Evolutionary conservation across 2,329 filamentous ascomycete species (phyloP).

Genomic region (Colletotrichum lindemuthianum): DNA sequence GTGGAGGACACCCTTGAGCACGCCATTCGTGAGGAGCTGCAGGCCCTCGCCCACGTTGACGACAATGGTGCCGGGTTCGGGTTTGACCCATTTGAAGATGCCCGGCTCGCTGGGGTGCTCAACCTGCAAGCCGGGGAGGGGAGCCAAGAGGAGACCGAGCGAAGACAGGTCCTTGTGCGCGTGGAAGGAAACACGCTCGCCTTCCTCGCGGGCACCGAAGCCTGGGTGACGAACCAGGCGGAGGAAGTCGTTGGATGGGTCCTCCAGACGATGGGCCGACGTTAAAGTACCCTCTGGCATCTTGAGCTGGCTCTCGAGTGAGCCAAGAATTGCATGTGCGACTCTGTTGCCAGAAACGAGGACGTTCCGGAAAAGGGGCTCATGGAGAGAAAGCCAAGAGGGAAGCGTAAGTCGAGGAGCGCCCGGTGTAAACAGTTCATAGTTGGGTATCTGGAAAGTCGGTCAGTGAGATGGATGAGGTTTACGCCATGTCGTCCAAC

Average conservation of each 20-base stretch:
- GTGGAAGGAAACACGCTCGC: not conserved
- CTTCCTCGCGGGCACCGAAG: not conserved
- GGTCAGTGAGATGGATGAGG: not conserved
- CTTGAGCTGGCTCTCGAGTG: not conserved
- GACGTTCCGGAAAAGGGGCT: not conserved
- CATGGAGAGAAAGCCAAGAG: not conserved
- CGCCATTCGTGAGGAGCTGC: not conserved
- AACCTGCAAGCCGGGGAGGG: not conserved
- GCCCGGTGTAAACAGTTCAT: not conserved
- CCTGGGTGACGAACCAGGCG: not conserved
- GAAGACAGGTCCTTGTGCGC: not conserved
- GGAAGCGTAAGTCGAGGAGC: not conserved
- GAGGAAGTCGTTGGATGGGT: constrained; percentile 1
- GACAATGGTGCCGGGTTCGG: not conserved
- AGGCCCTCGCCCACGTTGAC: constrained; percentile 3
- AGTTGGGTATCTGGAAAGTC: not conserved
- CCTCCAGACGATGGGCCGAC: constrained; percentile 1
- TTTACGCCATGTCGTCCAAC: not conserved
- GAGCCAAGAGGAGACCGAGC: not conserved
- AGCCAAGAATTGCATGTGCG: not conserved
- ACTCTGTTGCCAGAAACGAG: not conserved
- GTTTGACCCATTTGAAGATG: not conserved
- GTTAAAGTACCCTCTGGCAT: not conserved
- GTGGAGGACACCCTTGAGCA: not conserved
- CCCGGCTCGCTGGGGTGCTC: not conserved